phyloP scores from a whole-genome alignment of 345 rosid genomes.

The Clausena lansium region DNA sequence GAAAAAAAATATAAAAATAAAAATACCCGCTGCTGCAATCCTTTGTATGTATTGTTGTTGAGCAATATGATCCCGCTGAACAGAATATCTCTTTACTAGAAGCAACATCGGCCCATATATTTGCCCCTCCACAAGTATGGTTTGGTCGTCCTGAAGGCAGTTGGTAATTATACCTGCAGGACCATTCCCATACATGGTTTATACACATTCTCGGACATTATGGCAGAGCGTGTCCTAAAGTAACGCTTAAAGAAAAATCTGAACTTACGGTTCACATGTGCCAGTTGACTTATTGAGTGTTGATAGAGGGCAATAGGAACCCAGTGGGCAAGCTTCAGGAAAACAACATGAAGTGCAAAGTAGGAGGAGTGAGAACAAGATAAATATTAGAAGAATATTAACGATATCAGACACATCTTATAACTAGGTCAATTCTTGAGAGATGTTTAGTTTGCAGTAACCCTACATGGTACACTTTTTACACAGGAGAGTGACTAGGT shows the following conservation, averaged over 20 bases:
- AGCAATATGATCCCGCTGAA: conserved; percentile 60
- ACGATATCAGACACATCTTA: not conserved
- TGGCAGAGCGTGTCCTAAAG: not conserved
- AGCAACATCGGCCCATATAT: conserved; percentile 79
- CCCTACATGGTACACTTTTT: not conserved
- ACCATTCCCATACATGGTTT: not conserved
- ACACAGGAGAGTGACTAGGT: not conserved
- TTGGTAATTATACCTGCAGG: conserved; percentile 78
- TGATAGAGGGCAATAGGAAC: conserved; percentile 63
- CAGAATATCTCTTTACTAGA: conserved; percentile 76
- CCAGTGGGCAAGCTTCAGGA: conserved; percentile 69
- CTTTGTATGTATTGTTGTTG: conserved; percentile 36
- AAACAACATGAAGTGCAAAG: conserved; percentile 6
- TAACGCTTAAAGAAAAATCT: conserved; percentile 3
- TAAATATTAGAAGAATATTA: not conserved
- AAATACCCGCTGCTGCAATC: conserved; percentile 60
- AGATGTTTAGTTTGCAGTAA: not conserved
- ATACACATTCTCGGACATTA: not conserved
- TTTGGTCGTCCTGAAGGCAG: conserved; percentile 64
- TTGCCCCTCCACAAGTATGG: conserved; percentile 95
- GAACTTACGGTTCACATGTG: conserved; percentile 69
- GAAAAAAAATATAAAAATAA: conserved; percentile 15
- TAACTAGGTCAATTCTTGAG: not conserved
- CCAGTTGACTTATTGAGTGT: conserved; percentile 46
- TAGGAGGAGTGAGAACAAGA: not conserved